phyloP scores from a whole-genome alignment of 441 rosid species.

The Pelargonium fulgidum region DNA sequence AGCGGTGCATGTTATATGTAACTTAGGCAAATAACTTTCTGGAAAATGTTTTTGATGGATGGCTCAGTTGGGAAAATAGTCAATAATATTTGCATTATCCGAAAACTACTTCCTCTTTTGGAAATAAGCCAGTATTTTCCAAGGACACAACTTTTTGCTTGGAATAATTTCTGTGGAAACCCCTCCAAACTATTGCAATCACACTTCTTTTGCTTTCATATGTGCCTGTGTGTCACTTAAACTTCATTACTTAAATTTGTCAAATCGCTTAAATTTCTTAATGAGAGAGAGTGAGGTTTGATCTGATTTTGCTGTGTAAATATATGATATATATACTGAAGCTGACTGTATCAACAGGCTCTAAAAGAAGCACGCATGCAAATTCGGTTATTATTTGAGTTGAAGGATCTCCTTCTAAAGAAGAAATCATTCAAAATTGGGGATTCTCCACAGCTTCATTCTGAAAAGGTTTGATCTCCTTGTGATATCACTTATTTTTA shows the following conservation, averaged over 20 bases:
- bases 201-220: too few relatives aligned
- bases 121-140: neutral
- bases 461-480: constrained; percentile 51
- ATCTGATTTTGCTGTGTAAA: neutral
- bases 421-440: constrained; percentile 61
- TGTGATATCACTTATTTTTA: neutral
- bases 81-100: neutral
- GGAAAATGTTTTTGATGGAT: neutral
- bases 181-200: neutral
- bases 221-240: neutral
- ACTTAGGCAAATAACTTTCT: neutral
- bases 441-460: constrained; percentile 53
- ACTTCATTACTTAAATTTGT: neutral
- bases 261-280: neutral
- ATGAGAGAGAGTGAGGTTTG: neutral
- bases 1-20: neutral
- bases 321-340: constrained; percentile 12
- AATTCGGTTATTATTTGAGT: constrained; percentile 49
- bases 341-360: constrained; percentile 38
- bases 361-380: constrained; percentile 53
- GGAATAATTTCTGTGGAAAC: neutral
- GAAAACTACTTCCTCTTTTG: neutral
- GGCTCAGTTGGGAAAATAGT: neutral
- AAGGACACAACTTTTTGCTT: neutral
- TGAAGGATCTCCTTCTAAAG: constrained; percentile 64